These are phyloP conservation scores for Vickermania spadyakhi DNA, from an alignment of 208 protist species.

Conservation along the genomic window DNA sequence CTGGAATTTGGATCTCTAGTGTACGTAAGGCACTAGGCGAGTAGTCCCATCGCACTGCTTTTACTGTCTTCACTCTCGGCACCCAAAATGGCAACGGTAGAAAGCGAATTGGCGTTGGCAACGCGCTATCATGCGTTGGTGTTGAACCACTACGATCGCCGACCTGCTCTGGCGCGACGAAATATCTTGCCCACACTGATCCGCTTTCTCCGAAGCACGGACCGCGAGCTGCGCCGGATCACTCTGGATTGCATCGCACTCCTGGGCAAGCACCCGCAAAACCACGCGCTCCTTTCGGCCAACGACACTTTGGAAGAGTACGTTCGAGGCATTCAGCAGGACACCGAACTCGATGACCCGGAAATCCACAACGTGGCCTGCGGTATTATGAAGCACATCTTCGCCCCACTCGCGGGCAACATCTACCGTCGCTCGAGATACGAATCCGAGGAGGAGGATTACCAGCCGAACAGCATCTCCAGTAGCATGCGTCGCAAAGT, in stretches of 20 bases:
- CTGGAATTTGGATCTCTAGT: no score
- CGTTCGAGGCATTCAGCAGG: conserved; percentile 61
- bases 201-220: conserved; percentile 74
- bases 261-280: conserved; percentile 80
- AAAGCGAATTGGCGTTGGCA: conserved; percentile 69
- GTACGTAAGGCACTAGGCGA: no score
- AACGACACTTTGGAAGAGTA: conserved; percentile 34
- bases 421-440: background rate
- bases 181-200: conserved; percentile 75
- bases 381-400: conserved; percentile 33
- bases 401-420: conserved; percentile 9
- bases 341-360: conserved; percentile 68
- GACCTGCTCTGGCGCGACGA: conserved; percentile 68
- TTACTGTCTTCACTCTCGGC: no score
- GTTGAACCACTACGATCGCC: conserved; percentile 59
- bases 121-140: conserved; percentile 62
- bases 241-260: conserved; percentile 59
- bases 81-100: conserved; percentile 37
- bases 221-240: conserved; percentile 63
- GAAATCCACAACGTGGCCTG: conserved; percentile 50
- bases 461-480: conserved; percentile 1
- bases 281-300: conserved; percentile 54
- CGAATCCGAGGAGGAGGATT: background rate
- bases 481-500: conserved; percentile 5
- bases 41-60: no score